Base-by-base conservation (phyloP, 176 grass and related monocot species). In the Triticum dicoccoides region DNA sequence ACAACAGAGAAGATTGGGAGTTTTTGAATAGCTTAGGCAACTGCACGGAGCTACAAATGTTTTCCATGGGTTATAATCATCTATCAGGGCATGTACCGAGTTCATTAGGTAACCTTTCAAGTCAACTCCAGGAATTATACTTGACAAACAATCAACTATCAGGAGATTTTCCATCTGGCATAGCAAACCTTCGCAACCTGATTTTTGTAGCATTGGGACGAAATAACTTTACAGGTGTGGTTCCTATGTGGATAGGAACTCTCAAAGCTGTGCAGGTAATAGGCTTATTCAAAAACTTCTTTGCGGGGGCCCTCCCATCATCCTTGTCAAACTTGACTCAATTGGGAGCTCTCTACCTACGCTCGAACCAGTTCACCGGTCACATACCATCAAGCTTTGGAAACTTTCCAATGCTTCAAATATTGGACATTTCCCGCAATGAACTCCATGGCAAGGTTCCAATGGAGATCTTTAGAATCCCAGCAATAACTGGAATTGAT, bases 11-110 rank as follows among this genome's bases (percentile, higher is more conserved):
- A 5, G 68, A 71, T 0, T 71, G 34, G 68, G 35, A 41, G 9
- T 71, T 71, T 41, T 12, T 71, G 69, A n/a, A 72, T n/a, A 72
- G 37, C 69, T 41, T 71, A 71, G 35, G 68, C 18, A 71, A 71
- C 35, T 71, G 20, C 9, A 12, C 35, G 9, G 68, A 71, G 68
- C 35, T 71, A 23, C 18, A 5, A 11, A 3, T 41, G 4, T 6
- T 71, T 2, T 71, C 68, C 2, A 6, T 71, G 18, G 3, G 68
- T 2, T 3, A 0, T 5, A 71, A 71, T 71, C 8, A 0, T 41
- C 68, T 71, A 41, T 11, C 35, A 41, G 68, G 68, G 2, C 35
- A 71, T 71, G 68, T 71, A 41, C 68, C 68, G 2, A 71, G 35
- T 41, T 71, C 68, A n/a, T n/a, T 41, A 41, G 68, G 68, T 6